Percentiles rank a stretch among this genome's conserved stretches.
phyloP scores from a whole-genome alignment of 2,329 filamentous ascomycete genomes.

The Diaporthe vaccinii region DNA sequence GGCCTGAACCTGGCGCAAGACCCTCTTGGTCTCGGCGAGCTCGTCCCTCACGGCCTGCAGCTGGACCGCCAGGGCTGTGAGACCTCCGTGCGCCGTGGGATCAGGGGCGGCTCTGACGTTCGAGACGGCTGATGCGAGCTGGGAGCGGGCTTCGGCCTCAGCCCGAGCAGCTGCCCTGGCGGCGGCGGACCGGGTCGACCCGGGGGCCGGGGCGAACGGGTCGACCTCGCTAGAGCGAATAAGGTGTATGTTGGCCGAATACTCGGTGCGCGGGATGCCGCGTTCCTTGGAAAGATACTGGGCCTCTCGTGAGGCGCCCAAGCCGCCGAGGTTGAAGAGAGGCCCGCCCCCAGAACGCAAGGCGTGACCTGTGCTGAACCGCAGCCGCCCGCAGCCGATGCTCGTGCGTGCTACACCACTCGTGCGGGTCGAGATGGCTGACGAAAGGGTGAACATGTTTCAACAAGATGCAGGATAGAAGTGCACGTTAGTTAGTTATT shows the following conservation, averaged over 20 bases:
- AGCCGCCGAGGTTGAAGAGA: conserved; percentile 35
- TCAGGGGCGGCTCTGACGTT: not conserved
- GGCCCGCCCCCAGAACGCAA: not conserved
- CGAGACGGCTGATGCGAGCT: not conserved
- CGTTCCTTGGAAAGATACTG: conserved; percentile 37
- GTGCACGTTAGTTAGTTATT: not conserved
- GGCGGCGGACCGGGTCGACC: conserved; percentile 11
- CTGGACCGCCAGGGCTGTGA: not conserved
- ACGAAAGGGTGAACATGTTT: not conserved
- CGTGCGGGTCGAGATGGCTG: not conserved
- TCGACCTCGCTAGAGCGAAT: conserved; percentile 41
- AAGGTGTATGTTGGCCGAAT: conserved; percentile 33
- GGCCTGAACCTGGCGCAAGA: not conserved
- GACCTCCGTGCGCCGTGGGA: not conserved
- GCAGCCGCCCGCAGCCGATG: not conserved
- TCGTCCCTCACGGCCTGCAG: not conserved
- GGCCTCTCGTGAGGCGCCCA: conserved; percentile 37
- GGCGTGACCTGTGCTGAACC: conserved; percentile 26
- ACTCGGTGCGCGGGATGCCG: conserved; percentile 39
- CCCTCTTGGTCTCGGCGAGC: not conserved
- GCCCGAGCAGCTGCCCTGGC: conserved; percentile 20
- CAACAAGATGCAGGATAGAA: not conserved
- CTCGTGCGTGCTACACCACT: not conserved
- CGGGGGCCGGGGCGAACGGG: conserved; percentile 35
- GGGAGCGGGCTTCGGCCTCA: not conserved